Evolutionary conservation across 495 filamentous ascomycete species (phyloP).

Genomic region (Daldinia concentrica): DNA sequence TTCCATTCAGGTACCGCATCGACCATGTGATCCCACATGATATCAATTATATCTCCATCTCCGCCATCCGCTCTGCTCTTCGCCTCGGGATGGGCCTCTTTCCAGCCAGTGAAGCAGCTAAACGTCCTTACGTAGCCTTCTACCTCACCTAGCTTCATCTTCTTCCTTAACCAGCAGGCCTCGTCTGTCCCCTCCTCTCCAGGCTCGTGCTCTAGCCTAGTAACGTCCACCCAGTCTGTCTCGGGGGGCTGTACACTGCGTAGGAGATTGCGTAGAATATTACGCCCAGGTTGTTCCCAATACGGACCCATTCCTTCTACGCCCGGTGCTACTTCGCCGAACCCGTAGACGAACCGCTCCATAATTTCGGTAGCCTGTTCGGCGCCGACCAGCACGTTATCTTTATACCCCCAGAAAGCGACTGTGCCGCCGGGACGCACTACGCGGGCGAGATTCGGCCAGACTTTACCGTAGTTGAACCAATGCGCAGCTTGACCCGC

Average conservation of each 20-base stretch:
- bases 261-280: conserved; percentile 59
- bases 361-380: conserved; percentile 59
- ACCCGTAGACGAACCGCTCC: conserved; percentile 58
- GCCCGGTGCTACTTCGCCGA: conserved; percentile 52
- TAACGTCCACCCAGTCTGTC: conserved; percentile 60
- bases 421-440: conserved; percentile 64
- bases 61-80: conserved; percentile 60
- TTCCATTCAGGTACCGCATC: conserved; percentile 60
- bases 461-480: conserved; percentile 65
- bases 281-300: conserved; percentile 69
- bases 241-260: conserved; percentile 59
- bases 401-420: conserved; percentile 72
- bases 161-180: conserved; percentile 60
- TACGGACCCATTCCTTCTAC: conserved; percentile 63
- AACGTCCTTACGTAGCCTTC: conserved; percentile 67
- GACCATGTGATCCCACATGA: conserved; percentile 63
- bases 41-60: conserved; percentile 63
- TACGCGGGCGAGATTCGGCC: conserved; percentile 63
- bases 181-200: conserved; percentile 54
- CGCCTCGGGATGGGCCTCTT: conserved; percentile 54
- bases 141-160: conserved; percentile 61
- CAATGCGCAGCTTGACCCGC: conserved; percentile 72
- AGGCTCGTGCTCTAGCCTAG: conserved; percentile 67
- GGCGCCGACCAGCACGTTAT: conserved; percentile 62
- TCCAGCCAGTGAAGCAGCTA: conserved; percentile 65